Base-by-base conservation (phyloP, 306 rosid genomes). In the Cucumis cinereus region DNA sequence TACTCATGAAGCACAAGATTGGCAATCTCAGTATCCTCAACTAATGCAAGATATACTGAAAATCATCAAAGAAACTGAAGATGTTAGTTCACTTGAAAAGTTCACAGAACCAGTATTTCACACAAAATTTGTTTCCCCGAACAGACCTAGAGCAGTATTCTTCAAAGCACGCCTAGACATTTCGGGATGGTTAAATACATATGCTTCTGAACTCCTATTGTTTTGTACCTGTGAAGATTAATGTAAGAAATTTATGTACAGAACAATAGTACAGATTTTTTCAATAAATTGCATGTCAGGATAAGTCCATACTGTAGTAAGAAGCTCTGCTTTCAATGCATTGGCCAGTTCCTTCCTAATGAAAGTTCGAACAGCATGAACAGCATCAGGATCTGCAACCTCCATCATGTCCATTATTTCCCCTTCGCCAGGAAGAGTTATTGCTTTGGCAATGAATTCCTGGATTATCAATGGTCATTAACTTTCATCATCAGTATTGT, bases 361-460 rank as follows among this genome's bases (percentile, higher is more conserved):
- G 86, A 92, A 94, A 72, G 78, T 58, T 64, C 97, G 96, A 76
- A 94, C 96, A 47, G 93, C 83, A 77, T 92, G 89, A 79, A 92
- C 99, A 79, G 99, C 96, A 77, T 92, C 96, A 33, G 99, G 99
- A 85, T 94, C 99, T n/a, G 97, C 98, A 81, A 95, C 87, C 75
- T 81, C 81, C 99, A 95, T 92, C 90, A 95, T 77, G 81, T 95
- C 99, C 99, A 95, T 95, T 89, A 95, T 89, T 83, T 95, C 99
- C 70, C 97, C 98, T 82, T 85, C 99, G 9, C 99, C 97, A 12
- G 99, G 99, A n/a, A 95, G 87, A 62, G 98, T 90, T 72, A 92
- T 82, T n/a, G 98, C 96, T 85, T 87, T 95, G 3, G 99, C 96
- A 72, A 95, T 84, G 79, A 95, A 95, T 82, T 95, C 99, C 99